Evolutionary conservation across 257 asterid genomes (phyloP).

Genomic region (Thymus quinquecostatus): DNA sequence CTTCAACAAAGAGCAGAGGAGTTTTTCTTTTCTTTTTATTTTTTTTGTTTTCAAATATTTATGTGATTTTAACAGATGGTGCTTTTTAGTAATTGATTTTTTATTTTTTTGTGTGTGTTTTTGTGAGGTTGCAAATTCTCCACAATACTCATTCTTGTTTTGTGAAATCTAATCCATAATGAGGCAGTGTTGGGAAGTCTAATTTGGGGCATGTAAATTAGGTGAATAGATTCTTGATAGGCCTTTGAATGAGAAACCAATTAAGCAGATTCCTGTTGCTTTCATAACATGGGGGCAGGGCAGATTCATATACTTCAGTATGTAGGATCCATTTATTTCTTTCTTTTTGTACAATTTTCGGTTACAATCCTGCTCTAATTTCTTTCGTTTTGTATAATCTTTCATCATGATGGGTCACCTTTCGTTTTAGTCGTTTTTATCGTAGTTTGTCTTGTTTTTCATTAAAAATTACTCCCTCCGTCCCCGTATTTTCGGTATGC

Average conservation of each 20-base stretch:
- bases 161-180: constrained; percentile 11
- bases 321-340: background rate
- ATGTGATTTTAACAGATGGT: background rate
- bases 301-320: background rate
- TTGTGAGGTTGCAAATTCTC: constrained; percentile 28
- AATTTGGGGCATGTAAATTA: constrained; percentile 4
- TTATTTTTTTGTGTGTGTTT: background rate
- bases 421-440: too few species aligned
- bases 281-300: background rate
- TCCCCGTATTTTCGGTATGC: too few species aligned
- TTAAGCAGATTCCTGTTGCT: constrained; percentile 21
- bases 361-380: too few species aligned
- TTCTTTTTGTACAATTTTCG: background rate
- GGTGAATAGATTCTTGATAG: constrained; percentile 20
- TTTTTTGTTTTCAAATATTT: constrained; percentile 19
- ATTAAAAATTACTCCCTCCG: too few species aligned
- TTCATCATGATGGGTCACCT: too few species aligned
- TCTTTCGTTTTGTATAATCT: too few species aligned
- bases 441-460: too few species aligned
- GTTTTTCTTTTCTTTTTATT: too few species aligned
- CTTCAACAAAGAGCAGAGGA: background rate
- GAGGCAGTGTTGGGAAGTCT: constrained; percentile 3
- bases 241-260: background rate
- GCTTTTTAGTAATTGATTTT: background rate
- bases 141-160: constrained; percentile 16